Base-by-base conservation (phyloP, 148 eudicot species). In the Oxyria digyna region DNA sequence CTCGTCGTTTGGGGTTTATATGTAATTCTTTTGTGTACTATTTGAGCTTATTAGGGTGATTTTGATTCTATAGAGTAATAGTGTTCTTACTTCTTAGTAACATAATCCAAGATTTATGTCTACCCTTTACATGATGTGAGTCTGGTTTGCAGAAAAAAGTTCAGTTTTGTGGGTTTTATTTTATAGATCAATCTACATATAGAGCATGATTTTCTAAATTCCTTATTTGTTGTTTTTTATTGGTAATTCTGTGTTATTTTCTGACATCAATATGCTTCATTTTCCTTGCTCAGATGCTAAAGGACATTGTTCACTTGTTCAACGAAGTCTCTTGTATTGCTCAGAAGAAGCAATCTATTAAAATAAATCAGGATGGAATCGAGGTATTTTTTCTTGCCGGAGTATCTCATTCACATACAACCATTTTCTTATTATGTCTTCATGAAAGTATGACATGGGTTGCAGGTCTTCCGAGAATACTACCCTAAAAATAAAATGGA, bases 401-500 rank as follows among this genome's bases (percentile, higher is more conserved):
- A 29, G 14, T 6, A 15, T 29, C 35, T 59, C 65, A 59, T 13
- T 29, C 35, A 27, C 65, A 59, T 13, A 14, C 65, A 29, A 27
- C 69, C 38, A 9, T 17, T 21, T 27, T 69, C 67, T 59, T 52
- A 69, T 31, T 29, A 15, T 59, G 31, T 59, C 9, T 27, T 59
- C 38, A 59, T 13, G 65, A 6, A 29, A 59, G 37, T 15, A 59
- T 59, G 35, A 14, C 18, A 37, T 65, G 35, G 26, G 38, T 29
- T 86, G 50, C 87, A 94, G 97, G 96, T 91, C 29, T 91, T 83
- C 71, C 85, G 91, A 72, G 99, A 94, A 74, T 91, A 91, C 78
- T 91, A 82, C 71, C 99, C 97, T 20, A 75, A 67, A 67, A 82
- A 96, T 20, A 75, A 67, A 67, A 82, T 82, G 63, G 85, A 88